A percentile compares a stretch with the other conserved stretches of the same genome.
Evolutionary conservation across 2,329 filamentous ascomycete genomes (phyloP).

Genomic region (Tolypocladium capitatum): DNA sequence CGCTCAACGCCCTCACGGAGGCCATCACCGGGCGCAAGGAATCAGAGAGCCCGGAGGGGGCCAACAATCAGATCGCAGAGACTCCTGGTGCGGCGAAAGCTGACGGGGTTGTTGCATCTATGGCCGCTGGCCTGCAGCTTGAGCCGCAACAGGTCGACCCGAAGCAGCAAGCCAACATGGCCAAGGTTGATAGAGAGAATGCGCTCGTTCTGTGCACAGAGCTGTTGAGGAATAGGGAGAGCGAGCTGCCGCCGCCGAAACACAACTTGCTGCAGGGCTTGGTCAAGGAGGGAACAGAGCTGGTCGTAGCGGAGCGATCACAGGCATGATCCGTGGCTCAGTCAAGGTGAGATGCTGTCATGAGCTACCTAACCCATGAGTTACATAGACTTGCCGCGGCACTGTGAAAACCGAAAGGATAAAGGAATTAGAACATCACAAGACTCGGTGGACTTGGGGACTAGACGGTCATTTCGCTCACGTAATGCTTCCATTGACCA

Average conservation of each 20-base stretch:
- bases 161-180: conserved; percentile 29
- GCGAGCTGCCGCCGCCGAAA: conserved; percentile 25
- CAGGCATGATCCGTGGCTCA: neutral
- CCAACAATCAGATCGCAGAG: conserved; percentile 8
- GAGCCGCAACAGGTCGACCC: conserved; percentile 35
- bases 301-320: conserved; percentile 18
- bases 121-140: conserved; percentile 23
- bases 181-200: conserved; percentile 45
- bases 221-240: conserved; percentile 31
- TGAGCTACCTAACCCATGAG: neutral
- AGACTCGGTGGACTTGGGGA: neutral
- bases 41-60: conserved; percentile 3
- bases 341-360: neutral
- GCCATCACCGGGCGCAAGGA: conserved; percentile 33
- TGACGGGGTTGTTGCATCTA: conserved; percentile 7
- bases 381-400: neutral
- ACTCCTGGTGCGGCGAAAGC: conserved; percentile 2
- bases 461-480: neutral
- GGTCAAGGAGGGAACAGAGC: conserved; percentile 34
- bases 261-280: conserved; percentile 31
- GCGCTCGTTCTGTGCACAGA: conserved; percentile 45
- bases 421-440: neutral
- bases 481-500: conserved; percentile 16
- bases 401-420: neutral
- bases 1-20: conserved; percentile 30